Conservation (phyloP, 352 stramenopile species). For the Peronosclerospora sorghi region DNA sequence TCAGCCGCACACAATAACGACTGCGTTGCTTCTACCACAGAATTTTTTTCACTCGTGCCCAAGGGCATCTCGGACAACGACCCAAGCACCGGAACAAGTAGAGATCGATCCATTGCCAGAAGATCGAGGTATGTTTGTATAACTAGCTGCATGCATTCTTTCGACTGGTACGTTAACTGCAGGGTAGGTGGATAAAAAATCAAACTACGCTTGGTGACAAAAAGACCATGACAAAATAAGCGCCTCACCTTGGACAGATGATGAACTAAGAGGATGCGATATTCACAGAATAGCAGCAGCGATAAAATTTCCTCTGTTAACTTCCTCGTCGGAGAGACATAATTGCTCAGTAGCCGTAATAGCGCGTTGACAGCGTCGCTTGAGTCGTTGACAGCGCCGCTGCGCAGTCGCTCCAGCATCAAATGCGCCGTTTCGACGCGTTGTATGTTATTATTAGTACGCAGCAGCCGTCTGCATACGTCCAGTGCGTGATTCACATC, state of each 20-base stretch:
- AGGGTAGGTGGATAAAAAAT: not conserved
- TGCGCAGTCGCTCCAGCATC: conserved; percentile 61
- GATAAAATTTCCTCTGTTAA: conserved; percentile 66
- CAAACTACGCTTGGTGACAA: not conserved
- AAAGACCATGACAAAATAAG: not conserved
- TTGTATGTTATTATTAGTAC: conserved; percentile 27
- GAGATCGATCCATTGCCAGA: conserved; percentile 53
- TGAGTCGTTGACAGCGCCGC: conserved; percentile 32
- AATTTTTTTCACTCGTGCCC: conserved; percentile 45
- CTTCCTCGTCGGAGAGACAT: conserved; percentile 51
- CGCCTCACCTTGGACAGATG: conserved; percentile 53
- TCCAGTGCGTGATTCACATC: conserved; percentile 30
- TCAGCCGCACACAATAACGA: conserved; percentile 57
- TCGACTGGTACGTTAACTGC: conserved; percentile 74
- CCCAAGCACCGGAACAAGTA: conserved; percentile 69
- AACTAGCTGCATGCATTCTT: conserved; percentile 67
- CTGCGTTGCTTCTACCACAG: conserved; percentile 50
- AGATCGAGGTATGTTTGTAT: conserved; percentile 66
- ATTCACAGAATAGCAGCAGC: conserved; percentile 61
- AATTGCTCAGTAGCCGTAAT: conserved; percentile 63
- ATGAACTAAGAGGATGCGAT: conserved; percentile 69
- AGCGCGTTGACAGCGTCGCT: conserved; percentile 59
- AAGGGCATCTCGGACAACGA: conserved; percentile 71
- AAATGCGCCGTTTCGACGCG: conserved; percentile 37
- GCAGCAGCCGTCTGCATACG: conserved; percentile 43